phyloP scores from a whole-genome alignment of 192 early-diverging fungal species.

The Neocallimastix lanati region DNA sequence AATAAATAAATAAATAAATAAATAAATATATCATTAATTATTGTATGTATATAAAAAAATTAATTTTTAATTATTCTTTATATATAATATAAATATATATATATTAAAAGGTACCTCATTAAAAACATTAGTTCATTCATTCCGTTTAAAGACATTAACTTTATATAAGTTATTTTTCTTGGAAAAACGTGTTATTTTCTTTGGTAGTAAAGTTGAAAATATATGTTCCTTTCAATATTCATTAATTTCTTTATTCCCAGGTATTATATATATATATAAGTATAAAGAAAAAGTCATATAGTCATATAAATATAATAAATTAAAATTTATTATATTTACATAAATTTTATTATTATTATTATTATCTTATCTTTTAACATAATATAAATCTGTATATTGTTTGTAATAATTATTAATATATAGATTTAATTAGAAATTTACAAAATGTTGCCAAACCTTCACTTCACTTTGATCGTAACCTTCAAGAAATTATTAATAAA shows the following conservation, averaged over 20 bases:
- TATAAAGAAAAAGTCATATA: too few relatives aligned
- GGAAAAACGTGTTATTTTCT: conserved; percentile 60
- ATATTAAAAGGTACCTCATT: conserved; percentile 35
- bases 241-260: conserved; percentile 53
- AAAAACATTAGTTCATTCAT: conserved; percentile 48
- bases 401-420: background rate
- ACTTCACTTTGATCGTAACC: conserved; percentile 1
- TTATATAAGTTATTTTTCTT: conserved; percentile 54
- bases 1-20: too few relatives aligned
- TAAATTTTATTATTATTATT: too few relatives aligned
- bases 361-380: too few relatives aligned
- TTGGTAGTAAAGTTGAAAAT: conserved; percentile 60
- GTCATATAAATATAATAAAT: too few relatives aligned
- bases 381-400: conserved; percentile 1
- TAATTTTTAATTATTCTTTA: too few relatives aligned
- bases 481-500: background rate
- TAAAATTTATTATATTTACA: too few relatives aligned
- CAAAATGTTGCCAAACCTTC: conserved; percentile 26
- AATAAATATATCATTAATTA: too few relatives aligned
- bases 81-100: background rate
- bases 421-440: conserved; percentile 23
- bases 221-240: conserved; percentile 64
- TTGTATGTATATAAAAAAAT: too few relatives aligned
- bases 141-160: conserved; percentile 55
- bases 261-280: too few relatives aligned